phyloP scores from a whole-genome alignment of 192 early-diverging fungal genomes.

The Entomortierella lignicola region DNA sequence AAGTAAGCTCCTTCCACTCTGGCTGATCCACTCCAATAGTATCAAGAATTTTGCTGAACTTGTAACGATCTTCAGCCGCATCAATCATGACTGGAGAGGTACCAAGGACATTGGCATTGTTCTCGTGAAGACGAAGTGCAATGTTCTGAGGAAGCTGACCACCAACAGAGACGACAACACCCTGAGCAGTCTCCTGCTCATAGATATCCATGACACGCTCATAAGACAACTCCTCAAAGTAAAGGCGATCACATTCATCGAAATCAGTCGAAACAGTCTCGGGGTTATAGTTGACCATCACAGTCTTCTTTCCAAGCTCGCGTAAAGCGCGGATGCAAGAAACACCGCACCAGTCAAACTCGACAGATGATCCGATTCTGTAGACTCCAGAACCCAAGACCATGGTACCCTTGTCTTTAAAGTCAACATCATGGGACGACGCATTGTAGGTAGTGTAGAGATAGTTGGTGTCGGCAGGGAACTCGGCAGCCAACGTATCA shows the following conservation, averaged over 20 bases:
- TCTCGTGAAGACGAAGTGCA: conserved; percentile 82
- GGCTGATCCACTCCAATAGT: conserved; percentile 96
- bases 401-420: conserved; percentile 92
- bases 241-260: conserved; percentile 98
- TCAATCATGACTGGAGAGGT: conserved; percentile 94
- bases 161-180: conserved; percentile 92
- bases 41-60: conserved; percentile 94
- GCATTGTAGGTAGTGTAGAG: conserved; percentile 99
- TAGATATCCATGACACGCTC: conserved; percentile 98
- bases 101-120: conserved; percentile 87
- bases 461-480: conserved; percentile 96
- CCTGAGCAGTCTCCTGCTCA: conserved; percentile 84
- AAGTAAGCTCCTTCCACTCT: conserved; percentile 92
- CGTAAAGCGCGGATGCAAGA: conserved; percentile 87
- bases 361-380: conserved; percentile 96
- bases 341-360: conserved; percentile 96
- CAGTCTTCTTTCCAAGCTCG: conserved; percentile 80
- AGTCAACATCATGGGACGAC: conserved; percentile 83
- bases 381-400: conserved; percentile 98
- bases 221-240: conserved; percentile 95
- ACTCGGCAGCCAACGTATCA: conserved; percentile 96
- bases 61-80: conserved; percentile 93
- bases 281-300: conserved; percentile 99
- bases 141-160: conserved; percentile 98
- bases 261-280: conserved; percentile 99